A percentile compares a stretch with the other conserved stretches of the same genome.
phyloP scores from a whole-genome alignment of 768 basidiomycete species.

The Mrakia gelida region DNA sequence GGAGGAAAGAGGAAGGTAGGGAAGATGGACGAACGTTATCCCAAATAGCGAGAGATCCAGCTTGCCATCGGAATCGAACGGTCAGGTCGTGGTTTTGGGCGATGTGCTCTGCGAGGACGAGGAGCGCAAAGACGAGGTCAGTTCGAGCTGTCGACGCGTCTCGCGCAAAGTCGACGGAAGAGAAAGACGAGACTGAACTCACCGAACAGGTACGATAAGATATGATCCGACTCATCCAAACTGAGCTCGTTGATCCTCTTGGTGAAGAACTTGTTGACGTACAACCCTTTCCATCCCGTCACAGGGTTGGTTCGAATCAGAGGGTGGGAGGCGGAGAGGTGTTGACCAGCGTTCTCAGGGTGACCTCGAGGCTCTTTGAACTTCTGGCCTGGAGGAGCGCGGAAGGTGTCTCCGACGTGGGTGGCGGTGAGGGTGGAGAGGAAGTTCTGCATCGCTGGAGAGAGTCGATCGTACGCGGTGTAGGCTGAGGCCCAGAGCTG shows the following conservation, averaged over 20 bases:
- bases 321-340: conserved; percentile 53
- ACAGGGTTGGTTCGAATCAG: conserved; percentile 56
- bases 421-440: conserved; percentile 59
- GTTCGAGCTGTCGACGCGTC: too few relatives aligned
- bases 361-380: conserved; percentile 49
- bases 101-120: conserved; percentile 45
- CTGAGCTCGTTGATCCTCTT: conserved; percentile 55
- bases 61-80: conserved; percentile 51
- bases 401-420: conserved; percentile 47
- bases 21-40: conserved; percentile 52
- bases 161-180: too few relatives aligned
- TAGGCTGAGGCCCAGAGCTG: conserved; percentile 49
- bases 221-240: conserved; percentile 54
- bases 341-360: conserved; percentile 53
- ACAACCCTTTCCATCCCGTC: conserved; percentile 56
- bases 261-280: conserved; percentile 50
- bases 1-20: conserved; percentile 31
- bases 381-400: conserved; percentile 28
- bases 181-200: too few relatives aligned
- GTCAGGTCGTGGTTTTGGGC: conserved; percentile 59
- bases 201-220: conserved; percentile 51
- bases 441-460: conserved; percentile 53
- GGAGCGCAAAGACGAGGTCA: too few relatives aligned
- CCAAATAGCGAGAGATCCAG: conserved; percentile 59
- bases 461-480: conserved; percentile 62